Conservation (phyloP, 192 early-diverging fungal species). For the Podila epicladia region DNA sequence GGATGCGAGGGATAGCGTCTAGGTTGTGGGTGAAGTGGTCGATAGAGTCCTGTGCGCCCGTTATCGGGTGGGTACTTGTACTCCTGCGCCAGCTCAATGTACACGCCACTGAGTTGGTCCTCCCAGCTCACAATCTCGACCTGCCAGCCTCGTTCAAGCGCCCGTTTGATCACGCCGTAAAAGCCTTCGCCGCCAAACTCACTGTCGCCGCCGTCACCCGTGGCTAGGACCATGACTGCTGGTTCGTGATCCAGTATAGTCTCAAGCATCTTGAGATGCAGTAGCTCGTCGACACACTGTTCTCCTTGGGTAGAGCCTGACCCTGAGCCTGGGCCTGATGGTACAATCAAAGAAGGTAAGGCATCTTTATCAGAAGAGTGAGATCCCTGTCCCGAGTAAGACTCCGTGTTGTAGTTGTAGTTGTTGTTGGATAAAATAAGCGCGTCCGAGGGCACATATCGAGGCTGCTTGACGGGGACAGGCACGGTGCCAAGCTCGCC, state of each 20-base stretch:
- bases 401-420: neutral
- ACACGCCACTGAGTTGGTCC: constrained; percentile 50
- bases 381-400: neutral
- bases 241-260: constrained; percentile 54
- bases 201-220: constrained; percentile 54
- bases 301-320: constrained; percentile 21
- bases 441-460: neutral
- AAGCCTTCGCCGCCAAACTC: constrained; percentile 60
- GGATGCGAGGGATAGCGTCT: neutral
- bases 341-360: no score
- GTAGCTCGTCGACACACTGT: constrained; percentile 58
- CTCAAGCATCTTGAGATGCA: constrained; percentile 60
- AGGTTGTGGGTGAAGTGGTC: neutral
- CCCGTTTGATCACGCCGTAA: constrained; percentile 44
- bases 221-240: constrained; percentile 53
- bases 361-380: no score
- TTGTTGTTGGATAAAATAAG: neutral
- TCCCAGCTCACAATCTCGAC: constrained; percentile 61
- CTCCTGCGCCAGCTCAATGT: constrained; percentile 36
- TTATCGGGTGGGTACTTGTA: constrained; percentile 21
- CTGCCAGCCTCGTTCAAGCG: constrained; percentile 55
- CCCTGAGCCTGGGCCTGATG: neutral
- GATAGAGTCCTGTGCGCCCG: neutral
- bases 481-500: constrained; percentile 33
- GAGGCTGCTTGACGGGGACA: constrained; percentile 16